Percentiles rank a stretch among this genome's conserved stretches.
phyloP scores from a whole-genome alignment of 1,284 basidiomycete genomes.

The Tilletia caries region DNA sequence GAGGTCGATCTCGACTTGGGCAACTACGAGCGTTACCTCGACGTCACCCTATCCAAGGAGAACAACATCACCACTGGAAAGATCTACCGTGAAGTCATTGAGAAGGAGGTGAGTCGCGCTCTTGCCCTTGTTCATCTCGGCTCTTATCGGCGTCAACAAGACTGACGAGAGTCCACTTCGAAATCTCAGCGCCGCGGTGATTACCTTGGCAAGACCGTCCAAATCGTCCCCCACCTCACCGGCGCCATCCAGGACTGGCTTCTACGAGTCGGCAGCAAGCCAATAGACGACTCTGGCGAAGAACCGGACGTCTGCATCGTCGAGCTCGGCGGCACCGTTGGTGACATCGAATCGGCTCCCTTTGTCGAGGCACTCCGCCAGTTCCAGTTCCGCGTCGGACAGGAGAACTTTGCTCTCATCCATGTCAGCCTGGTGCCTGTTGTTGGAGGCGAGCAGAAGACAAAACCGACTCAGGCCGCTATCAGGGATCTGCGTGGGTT shows the following conservation, averaged over 20 bases:
- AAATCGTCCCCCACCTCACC: constrained; percentile 96
- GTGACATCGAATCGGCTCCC: constrained; percentile 92
- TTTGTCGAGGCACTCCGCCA: constrained; percentile 99
- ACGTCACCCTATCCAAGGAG: constrained; percentile 87
- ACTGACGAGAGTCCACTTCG: not conserved
- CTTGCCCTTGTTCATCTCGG: not conserved
- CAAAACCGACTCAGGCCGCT: constrained; percentile 96
- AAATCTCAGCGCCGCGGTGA: constrained; percentile 77
- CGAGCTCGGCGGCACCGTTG: constrained; percentile 91
- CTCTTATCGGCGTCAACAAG: not conserved
- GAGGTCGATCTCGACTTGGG: constrained; percentile 97
- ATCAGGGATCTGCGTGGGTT: constrained; percentile 90
- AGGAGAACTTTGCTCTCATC: constrained; percentile 94
- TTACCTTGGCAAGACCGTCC: constrained; percentile 94
- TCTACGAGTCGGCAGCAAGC: constrained; percentile 85
- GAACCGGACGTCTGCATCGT: constrained; percentile 95
- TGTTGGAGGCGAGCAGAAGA: constrained; percentile 98
- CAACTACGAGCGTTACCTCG: constrained; percentile 96
- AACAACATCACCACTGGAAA: constrained; percentile 99
- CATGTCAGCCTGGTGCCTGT: constrained; percentile 98
- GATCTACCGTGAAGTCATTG: constrained; percentile 94
- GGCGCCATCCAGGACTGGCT: constrained; percentile 99
- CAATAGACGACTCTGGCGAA: constrained; percentile 89
- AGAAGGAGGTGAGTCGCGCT: constrained; percentile 81
- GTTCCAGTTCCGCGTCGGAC: constrained; percentile 95